Evolutionary conservation across 148 eudicot genomes (phyloP), one percentile per base, ranked within the genome.

Genomic region (Linanthus parryae): DNA sequence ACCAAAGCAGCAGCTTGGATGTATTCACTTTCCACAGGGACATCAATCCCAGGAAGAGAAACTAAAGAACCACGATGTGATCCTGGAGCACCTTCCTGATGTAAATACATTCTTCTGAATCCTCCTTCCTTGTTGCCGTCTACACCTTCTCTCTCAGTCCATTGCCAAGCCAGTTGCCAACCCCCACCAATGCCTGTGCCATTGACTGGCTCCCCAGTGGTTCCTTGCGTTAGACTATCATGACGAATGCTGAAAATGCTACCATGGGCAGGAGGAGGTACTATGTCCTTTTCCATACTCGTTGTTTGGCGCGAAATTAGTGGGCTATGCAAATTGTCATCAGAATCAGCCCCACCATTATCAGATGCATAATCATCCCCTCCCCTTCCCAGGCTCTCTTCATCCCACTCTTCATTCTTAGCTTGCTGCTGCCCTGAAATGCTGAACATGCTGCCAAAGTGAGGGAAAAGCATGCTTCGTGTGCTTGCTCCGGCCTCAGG

Each of bases 1-100:
- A 74, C 79, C 44, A 74, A 49, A 44, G 79, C 79, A 5, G 79
- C 79, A 52, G 79, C 79, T 31, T 69, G 79, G 23, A 74, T 44
- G 38, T 23, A 62, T 24, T 68, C 79, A 28, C 61, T 59, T 19
- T 59, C 72, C 3, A 29, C 65, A 54, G 43, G 59, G 42, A 19
- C 29, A 37, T 58, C 72, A 38, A 46, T 68, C 30, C 72, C 77
- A 15, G 63, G 64, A 44, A 73, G 18, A 37, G 77, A 73, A 58
- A 73, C 56, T 19, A 73, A 45, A 27, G 77, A 73, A 2, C 69
- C 73, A 23, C 66, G 69, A 49, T 42, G 48, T 17, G 73, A 63
- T 4, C 47, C 77, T n/a, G 55, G 24, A 5, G 14, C 61, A 1
- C 59, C 73, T 36, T 75, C 74, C 57, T 69, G 39, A 33, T 69